Conservation (phyloP, 306 rosid genomes). For the Malus sylvestris region DNA sequence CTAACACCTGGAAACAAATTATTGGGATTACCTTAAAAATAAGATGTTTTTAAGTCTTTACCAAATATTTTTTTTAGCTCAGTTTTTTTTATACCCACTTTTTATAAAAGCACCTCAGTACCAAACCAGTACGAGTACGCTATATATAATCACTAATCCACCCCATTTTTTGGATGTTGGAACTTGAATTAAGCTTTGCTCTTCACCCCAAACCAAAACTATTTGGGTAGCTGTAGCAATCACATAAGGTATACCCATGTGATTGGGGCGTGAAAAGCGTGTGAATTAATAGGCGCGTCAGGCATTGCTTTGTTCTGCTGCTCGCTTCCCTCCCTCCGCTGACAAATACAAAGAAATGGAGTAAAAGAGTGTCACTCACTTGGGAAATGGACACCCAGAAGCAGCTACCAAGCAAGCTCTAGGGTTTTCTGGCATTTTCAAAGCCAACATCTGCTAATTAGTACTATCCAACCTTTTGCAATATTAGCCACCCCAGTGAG, state of each 20-base stretch:
- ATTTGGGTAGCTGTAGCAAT: not conserved
- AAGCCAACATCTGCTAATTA: not conserved
- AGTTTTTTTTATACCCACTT: too few relatives aligned
- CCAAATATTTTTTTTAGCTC: too few relatives aligned
- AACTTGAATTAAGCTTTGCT: constrained; percentile 1
- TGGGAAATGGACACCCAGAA: constrained; percentile 40
- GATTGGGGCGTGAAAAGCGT: constrained; percentile 7
- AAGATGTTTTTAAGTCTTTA: too few relatives aligned
- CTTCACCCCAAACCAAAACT: not conserved
- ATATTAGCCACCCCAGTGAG: not conserved
- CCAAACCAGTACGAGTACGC: not conserved
- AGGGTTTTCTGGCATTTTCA: constrained; percentile 18
- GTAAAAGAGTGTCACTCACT: constrained; percentile 22
- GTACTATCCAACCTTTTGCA: not conserved
- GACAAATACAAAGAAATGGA: constrained; percentile 20
- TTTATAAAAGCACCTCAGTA: too few relatives aligned
- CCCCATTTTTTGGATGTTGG: not conserved
- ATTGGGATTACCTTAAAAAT: not conserved
- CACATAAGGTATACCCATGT: not conserved
- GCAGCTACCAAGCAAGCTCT: constrained; percentile 2
- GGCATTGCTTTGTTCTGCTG: constrained; percentile 14
- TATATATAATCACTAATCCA: not conserved
- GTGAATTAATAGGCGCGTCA: constrained; percentile 7
- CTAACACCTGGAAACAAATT: not conserved
- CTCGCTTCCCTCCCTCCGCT: constrained; percentile 21